phyloP scores from a whole-genome alignment of 75 land plant species.

The Larix kaempferi region DNA sequence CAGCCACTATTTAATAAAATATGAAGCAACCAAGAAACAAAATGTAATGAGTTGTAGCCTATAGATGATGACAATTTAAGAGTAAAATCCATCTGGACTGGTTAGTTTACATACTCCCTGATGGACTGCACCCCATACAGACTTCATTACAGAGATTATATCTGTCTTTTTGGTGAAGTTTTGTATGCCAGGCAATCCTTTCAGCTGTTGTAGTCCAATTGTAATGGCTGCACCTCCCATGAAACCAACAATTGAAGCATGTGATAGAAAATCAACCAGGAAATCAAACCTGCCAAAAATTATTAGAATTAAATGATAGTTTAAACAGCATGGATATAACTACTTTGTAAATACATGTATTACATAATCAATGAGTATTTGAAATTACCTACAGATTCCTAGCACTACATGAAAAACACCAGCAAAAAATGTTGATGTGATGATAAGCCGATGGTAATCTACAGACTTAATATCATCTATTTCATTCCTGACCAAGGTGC shows the following conservation, averaged over 20 bases:
- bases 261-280: conserved; percentile 81
- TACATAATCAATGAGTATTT: neutral
- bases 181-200: conserved; percentile 59
- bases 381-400: conserved; percentile 64
- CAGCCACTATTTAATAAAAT: neutral
- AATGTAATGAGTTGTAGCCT: neutral
- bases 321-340: neutral
- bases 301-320: neutral
- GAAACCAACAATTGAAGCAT: conserved; percentile 84
- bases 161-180: conserved; percentile 67
- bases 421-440: conserved; percentile 83
- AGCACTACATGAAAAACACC: conserved; percentile 66
- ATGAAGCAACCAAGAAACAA: neutral
- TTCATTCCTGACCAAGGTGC: conserved; percentile 51
- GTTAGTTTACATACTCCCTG: conserved; percentile 41
- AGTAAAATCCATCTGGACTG: neutral
- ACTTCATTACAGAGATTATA: conserved; percentile 63
- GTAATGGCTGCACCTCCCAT: conserved; percentile 87
- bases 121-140: conserved; percentile 46
- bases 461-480: conserved; percentile 40
- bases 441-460: conserved; percentile 39
- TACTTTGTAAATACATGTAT: neutral
- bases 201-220: conserved; percentile 77
- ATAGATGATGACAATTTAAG: neutral
- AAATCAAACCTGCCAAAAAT: conserved; percentile 76